These are phyloP conservation scores for Penicillium digitatum DNA, from an alignment of 2,329 filamentous ascomycete species.

Conservation along the genomic window DNA sequence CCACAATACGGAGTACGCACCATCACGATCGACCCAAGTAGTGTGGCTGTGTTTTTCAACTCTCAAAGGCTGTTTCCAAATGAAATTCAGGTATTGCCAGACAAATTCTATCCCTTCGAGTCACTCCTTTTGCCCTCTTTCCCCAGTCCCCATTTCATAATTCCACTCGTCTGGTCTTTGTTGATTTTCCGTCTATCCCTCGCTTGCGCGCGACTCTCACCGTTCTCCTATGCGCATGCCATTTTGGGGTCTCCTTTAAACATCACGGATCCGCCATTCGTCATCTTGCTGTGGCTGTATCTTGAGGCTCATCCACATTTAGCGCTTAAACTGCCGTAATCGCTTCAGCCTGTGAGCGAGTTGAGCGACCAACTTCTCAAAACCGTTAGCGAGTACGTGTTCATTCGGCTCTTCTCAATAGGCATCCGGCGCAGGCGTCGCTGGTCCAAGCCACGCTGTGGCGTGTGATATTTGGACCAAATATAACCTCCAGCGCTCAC, in stretches of 20 bases:
- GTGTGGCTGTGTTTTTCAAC: constrained; percentile 7
- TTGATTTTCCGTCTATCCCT: constrained; percentile 3
- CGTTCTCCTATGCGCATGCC: not conserved
- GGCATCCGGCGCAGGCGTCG: not conserved
- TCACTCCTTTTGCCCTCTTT: not conserved
- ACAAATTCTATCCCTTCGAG: constrained; percentile 2
- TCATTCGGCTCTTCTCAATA: not conserved
- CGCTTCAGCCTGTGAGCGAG: not conserved
- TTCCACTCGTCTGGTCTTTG: constrained; percentile 5
- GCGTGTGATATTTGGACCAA: not conserved
- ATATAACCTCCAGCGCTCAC: not conserved
- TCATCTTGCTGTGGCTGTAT: constrained; percentile 4
- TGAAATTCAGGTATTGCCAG: not conserved
- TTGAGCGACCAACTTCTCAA: not conserved
- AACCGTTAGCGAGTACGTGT: constrained; percentile 1
- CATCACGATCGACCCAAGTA: constrained; percentile 1
- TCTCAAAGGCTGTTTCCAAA: not conserved
- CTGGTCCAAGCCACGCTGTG: constrained; percentile 1
- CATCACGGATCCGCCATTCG: not conserved
- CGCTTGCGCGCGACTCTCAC: not conserved
- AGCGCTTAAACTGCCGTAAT: not conserved
- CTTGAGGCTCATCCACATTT: not conserved
- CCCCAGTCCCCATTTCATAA: not conserved
- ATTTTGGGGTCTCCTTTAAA: not conserved
- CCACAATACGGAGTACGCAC: too few species aligned